phyloP scores from a whole-genome alignment of 2,329 filamentous ascomycete species.

The Fusarium oxysporum region DNA sequence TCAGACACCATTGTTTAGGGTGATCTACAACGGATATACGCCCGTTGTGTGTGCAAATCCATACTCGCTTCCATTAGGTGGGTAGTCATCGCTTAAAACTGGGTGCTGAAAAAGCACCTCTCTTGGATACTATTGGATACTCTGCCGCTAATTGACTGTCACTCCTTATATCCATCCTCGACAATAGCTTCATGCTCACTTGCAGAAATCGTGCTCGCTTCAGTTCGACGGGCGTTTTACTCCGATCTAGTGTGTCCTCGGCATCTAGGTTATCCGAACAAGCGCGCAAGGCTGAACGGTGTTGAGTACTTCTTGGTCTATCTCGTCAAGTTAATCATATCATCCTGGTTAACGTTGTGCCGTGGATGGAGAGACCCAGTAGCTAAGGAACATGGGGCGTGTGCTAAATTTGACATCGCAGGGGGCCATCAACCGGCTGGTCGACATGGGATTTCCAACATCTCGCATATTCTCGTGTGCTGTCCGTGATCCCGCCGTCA shows the following conservation, averaged over 20 bases:
- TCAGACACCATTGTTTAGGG: not conserved
- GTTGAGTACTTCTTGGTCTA: constrained; percentile 9
- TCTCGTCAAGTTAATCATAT: constrained; percentile 16
- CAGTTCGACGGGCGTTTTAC: constrained; percentile 18
- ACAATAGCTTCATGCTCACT: constrained; percentile 10
- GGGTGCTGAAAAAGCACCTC: not conserved
- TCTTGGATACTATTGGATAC: not conserved
- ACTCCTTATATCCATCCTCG: not conserved
- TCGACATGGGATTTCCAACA: constrained; percentile 31
- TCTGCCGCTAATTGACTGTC: not conserved
- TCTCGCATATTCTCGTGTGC: constrained; percentile 15
- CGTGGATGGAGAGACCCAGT: constrained; percentile 23
- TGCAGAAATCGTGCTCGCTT: not conserved
- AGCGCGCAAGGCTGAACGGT: constrained; percentile 29
- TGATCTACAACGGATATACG: constrained; percentile 12
- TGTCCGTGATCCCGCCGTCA: constrained; percentile 18
- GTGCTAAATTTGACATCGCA: constrained; percentile 46
- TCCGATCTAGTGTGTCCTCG: constrained; percentile 11
- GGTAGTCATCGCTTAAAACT: constrained; percentile 6
- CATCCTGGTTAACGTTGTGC: constrained; percentile 33
- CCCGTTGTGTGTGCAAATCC: not conserved
- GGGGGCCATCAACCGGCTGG: constrained; percentile 32
- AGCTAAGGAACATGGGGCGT: constrained; percentile 22
- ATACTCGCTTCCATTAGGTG: not conserved
- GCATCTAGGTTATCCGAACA: not conserved